Percentiles rank a stretch among this genome's conserved stretches.
Evolutionary conservation across 768 basidiomycete genomes (phyloP).

Genomic region (Tephrocybe rancida): DNA sequence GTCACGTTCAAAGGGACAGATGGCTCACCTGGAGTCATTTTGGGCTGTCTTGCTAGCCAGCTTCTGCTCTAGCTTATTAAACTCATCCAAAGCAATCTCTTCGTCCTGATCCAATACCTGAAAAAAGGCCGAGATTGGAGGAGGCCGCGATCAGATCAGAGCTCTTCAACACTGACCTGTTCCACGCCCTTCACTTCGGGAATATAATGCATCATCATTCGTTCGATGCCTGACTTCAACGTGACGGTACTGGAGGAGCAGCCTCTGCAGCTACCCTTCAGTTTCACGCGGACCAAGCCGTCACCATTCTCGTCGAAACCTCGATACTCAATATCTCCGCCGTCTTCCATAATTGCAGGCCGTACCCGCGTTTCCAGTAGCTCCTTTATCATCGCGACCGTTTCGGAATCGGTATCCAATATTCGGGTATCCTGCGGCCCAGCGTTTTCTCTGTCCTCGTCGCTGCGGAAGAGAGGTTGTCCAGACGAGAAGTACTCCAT

Average conservation of each 20-base stretch:
- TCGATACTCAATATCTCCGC: conserved; percentile 95
- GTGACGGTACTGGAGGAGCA: conserved; percentile 95
- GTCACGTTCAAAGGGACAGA: background rate
- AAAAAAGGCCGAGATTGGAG: background rate
- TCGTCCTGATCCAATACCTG: conserved; percentile 93
- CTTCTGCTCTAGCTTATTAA: conserved; percentile 81
- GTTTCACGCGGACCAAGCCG: conserved; percentile 81
- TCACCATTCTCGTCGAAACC: conserved; percentile 83
- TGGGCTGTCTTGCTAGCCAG: conserved; percentile 47
- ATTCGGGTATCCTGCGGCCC: conserved; percentile 95
- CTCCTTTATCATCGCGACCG: conserved; percentile 99
- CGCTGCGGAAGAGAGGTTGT: conserved; percentile 80
- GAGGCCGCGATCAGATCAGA: background rate
- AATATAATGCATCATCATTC: conserved; percentile 99
- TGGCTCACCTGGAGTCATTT: conserved; percentile 49
- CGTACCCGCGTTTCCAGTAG: conserved; percentile 92
- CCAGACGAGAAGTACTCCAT: conserved; percentile 99
- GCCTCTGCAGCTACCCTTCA: conserved; percentile 97
- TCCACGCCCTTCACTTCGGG: conserved; percentile 93
- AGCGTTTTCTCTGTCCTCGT: conserved; percentile 76
- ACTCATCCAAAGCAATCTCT: conserved; percentile 82
- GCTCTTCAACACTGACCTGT: conserved; percentile 53
- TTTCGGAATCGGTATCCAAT: conserved; percentile 92
- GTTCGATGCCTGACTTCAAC: conserved; percentile 94
- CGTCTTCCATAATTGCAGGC: conserved; percentile 98